These are phyloP conservation scores for Colletotrichum navitas DNA, from an alignment of 2,329 filamentous ascomycete genomes.

Conservation along the genomic window DNA sequence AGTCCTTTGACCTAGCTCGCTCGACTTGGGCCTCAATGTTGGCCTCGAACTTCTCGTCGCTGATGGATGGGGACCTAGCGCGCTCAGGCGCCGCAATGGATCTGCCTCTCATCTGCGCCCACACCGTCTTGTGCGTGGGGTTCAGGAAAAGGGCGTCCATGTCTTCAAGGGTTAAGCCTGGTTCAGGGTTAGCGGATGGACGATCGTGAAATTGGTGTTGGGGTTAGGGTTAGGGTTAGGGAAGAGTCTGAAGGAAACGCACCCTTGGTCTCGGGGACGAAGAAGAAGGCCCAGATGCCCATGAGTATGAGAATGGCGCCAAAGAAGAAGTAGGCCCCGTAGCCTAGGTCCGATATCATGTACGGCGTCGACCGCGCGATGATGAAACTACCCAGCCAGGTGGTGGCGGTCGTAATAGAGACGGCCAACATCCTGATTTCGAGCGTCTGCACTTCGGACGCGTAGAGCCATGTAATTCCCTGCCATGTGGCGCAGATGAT, in stretches of 20 bases:
- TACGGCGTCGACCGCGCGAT: slow-evolving; percentile 56
- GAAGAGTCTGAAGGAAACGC: not conserved
- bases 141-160: slow-evolving; percentile 56
- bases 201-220: no score
- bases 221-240: no score
- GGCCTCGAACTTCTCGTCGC: slow-evolving; percentile 39
- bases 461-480: slow-evolving; percentile 59
- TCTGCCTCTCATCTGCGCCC: slow-evolving; percentile 45
- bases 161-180: slow-evolving; percentile 59
- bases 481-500: slow-evolving; percentile 58
- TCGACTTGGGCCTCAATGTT: slow-evolving; percentile 36
- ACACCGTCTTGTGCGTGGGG: slow-evolving; percentile 51
- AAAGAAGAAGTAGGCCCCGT: slow-evolving; percentile 68
- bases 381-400: slow-evolving; percentile 57
- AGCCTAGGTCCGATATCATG: slow-evolving; percentile 57
- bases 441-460: slow-evolving; percentile 60
- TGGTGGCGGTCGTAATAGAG: slow-evolving; percentile 52
- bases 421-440: slow-evolving; percentile 54
- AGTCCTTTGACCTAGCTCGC: slow-evolving; percentile 30
- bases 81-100: slow-evolving; percentile 17
- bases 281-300: slow-evolving; percentile 62
- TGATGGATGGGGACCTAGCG: slow-evolving; percentile 33
- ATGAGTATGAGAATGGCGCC: slow-evolving; percentile 60
- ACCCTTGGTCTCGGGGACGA: slow-evolving; percentile 66
- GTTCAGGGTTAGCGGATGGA: not conserved